These are phyloP conservation scores for Fraxinus sp. DNA, from an alignment of 305 asterid genomes.

Conservation along the genomic window DNA sequence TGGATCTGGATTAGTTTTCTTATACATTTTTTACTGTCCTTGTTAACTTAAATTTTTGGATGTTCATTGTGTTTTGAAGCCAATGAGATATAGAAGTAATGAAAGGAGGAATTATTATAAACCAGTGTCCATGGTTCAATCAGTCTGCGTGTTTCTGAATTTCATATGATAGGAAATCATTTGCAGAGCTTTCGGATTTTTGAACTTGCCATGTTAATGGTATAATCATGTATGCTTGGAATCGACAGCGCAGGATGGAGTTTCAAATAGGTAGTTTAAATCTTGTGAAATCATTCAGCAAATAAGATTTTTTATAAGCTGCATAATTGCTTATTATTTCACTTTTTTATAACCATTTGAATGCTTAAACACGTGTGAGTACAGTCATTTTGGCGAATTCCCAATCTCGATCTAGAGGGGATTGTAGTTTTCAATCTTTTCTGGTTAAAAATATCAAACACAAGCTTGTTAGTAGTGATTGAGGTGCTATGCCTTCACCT, in stretches of 20 bases:
- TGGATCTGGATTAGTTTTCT: slow-evolving; percentile 9
- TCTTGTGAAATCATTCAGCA: neutral
- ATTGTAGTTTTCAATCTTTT: neutral
- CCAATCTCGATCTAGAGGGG: neutral
- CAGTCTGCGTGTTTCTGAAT: neutral
- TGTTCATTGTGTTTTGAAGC: neutral
- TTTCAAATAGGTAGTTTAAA: neutral
- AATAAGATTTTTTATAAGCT: neutral
- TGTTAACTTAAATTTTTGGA: neutral
- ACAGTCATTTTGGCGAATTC: neutral
- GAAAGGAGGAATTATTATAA: neutral
- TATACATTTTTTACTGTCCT: neutral
- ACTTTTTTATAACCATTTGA: neutral
- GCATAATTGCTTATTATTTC: neutral
- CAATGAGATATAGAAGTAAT: neutral
- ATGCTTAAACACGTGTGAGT: neutral
- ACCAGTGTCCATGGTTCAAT: neutral
- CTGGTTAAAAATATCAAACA: neutral
- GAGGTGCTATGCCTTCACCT: neutral
- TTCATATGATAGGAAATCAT: neutral
- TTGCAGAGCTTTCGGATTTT: neutral
- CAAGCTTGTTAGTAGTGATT: neutral
- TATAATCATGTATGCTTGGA: neutral
- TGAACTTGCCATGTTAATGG: neutral
- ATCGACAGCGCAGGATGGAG: neutral